Percentiles rank a stretch among this genome's conserved stretches.
phyloP scores from a whole-genome alignment of 2,329 filamentous ascomycete species.

The Pseudonectria foliicola region DNA sequence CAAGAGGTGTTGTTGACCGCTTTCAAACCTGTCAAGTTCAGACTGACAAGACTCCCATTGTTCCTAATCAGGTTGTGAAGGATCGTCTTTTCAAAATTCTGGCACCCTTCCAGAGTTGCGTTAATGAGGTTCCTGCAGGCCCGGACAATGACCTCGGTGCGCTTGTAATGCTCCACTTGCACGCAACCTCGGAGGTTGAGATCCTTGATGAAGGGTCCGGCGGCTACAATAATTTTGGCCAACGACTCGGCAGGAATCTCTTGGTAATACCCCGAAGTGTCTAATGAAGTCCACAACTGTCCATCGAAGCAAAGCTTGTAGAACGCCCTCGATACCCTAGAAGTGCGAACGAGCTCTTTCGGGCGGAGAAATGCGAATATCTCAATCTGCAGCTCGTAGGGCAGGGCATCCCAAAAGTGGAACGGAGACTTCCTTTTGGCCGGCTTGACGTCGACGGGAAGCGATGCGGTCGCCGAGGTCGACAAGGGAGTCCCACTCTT shows the following conservation, averaged over 20 bases:
- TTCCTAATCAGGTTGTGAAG: constrained; percentile 68
- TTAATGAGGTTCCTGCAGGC: constrained; percentile 82
- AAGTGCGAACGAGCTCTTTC: constrained; percentile 72
- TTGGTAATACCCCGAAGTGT: constrained; percentile 79
- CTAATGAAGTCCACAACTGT: constrained; percentile 81
- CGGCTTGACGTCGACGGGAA: constrained; percentile 58
- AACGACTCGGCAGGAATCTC: constrained; percentile 80
- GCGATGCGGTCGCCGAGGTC: constrained; percentile 43
- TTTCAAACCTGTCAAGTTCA: constrained; percentile 78
- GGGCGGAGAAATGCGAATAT: constrained; percentile 71
- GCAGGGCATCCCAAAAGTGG: constrained; percentile 75
- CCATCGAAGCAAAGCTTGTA: constrained; percentile 85
- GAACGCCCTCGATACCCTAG: constrained; percentile 71
- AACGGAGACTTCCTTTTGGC: constrained; percentile 35
- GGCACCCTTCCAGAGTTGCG: constrained; percentile 82
- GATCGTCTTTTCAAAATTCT: constrained; percentile 71
- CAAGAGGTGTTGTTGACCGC: constrained; percentile 78
- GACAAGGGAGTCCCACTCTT: constrained; percentile 37
- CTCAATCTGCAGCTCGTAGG: constrained; percentile 71
- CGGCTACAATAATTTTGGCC: constrained; percentile 74
- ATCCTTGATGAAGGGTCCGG: constrained; percentile 84
- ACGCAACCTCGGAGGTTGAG: constrained; percentile 88
- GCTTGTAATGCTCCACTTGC: constrained; percentile 77
- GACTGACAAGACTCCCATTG: constrained; percentile 70
- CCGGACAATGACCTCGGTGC: constrained; percentile 68